A percentile compares a stretch with the other conserved stretches of the same genome.
These are phyloP conservation scores for Seiridium unicorne DNA, from an alignment of 2,329 filamentous ascomycete genomes.

Conservation along the genomic window DNA sequence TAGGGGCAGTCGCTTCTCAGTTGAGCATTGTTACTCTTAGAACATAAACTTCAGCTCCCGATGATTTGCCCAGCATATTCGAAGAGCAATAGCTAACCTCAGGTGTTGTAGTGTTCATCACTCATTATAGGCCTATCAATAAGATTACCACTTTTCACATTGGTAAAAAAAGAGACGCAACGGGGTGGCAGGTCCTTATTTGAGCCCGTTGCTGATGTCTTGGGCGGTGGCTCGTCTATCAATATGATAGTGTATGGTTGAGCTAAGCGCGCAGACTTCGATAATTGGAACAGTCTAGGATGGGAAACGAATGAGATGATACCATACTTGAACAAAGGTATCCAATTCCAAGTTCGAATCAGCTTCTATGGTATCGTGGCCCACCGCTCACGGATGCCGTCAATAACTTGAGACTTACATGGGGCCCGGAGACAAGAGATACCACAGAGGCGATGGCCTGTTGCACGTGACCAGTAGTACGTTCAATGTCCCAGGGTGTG, in stretches of 20 bases:
- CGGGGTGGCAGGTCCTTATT: conserved; percentile 43
- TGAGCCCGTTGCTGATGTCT: conserved; percentile 39
- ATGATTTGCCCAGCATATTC: too few species aligned
- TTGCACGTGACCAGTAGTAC: conserved; percentile 47
- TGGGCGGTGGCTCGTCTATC: conserved; percentile 54
- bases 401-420: conserved; percentile 26
- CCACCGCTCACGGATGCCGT: conserved; percentile 21
- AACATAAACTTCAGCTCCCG: too few species aligned
- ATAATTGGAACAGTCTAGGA: conserved; percentile 26
- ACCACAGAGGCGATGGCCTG: conserved; percentile 47
- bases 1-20: too few species aligned
- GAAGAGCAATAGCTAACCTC: too few species aligned
- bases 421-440: conserved; percentile 32
- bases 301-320: conserved; percentile 35
- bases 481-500: conserved; percentile 33
- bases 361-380: too few species aligned
- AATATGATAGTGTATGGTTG: conserved; percentile 45
- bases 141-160: conserved; percentile 49
- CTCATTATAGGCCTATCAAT: conserved; percentile 43
- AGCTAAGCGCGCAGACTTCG: conserved; percentile 30
- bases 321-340: conserved; percentile 47
- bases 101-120: conserved; percentile 34
- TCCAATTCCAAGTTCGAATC: too few species aligned
- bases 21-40: too few species aligned
- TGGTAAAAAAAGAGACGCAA: conserved; percentile 22